Percentiles rank a stretch among this genome's conserved stretches.
phyloP scores from a whole-genome alignment of 2,329 filamentous ascomycete genomes.

The Fusarium cicatricum region DNA sequence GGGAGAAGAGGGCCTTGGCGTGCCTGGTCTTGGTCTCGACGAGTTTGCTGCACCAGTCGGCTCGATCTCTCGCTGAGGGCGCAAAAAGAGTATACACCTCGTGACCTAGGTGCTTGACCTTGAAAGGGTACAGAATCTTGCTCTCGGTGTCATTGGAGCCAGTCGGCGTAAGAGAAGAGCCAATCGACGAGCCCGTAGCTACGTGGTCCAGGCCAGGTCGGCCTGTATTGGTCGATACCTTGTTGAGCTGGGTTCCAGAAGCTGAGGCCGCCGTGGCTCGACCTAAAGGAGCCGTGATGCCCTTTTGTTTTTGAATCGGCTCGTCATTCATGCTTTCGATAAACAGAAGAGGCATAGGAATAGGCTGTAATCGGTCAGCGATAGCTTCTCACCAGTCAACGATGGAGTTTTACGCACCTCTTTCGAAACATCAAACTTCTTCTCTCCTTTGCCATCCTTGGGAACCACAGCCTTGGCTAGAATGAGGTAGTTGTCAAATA shows the following conservation, averaged over 20 bases:
- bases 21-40: slow-evolving; percentile 94
- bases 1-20: slow-evolving; percentile 84
- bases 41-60: slow-evolving; percentile 93
- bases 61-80: slow-evolving; percentile 74
- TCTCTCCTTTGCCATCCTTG: slow-evolving; percentile 75
- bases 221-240: slow-evolving; percentile 60
- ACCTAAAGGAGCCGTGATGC: slow-evolving; percentile 69
- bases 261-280: slow-evolving; percentile 69
- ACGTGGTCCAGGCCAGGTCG: slow-evolving; percentile 72
- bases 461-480: slow-evolving; percentile 80
- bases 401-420: slow-evolving; percentile 64
- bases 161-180: slow-evolving; percentile 56
- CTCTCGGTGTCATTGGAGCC: slow-evolving; percentile 75
- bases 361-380: slow-evolving; percentile 64
- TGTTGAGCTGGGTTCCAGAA: slow-evolving; percentile 65
- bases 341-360: slow-evolving; percentile 95
- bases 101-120: slow-evolving; percentile 92
- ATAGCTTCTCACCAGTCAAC: not conserved
- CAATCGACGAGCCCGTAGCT: slow-evolving; percentile 71
- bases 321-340: slow-evolving; percentile 94
- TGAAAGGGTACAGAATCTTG: slow-evolving; percentile 91
- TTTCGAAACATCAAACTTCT: slow-evolving; percentile 94
- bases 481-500: slow-evolving; percentile 97
- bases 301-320: slow-evolving; percentile 83
- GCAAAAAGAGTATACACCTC: slow-evolving; percentile 94